phyloP scores from a whole-genome alignment of 805 yeast genomes.

The Blastobotrys chiropterorum region DNA sequence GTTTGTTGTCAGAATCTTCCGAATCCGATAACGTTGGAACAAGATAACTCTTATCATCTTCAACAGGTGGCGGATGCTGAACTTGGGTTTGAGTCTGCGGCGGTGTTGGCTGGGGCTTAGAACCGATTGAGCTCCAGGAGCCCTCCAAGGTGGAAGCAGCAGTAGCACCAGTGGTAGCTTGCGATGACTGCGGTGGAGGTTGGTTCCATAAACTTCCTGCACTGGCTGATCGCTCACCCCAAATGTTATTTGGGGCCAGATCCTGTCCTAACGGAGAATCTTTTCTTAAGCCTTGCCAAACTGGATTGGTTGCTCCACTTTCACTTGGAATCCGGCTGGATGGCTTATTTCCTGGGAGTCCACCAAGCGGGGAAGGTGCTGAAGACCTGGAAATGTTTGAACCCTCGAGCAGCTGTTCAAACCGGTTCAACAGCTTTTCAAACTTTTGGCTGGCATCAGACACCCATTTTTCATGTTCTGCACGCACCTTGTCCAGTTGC shows the following conservation, averaged over 20 bases:
- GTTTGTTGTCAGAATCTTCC: neutral
- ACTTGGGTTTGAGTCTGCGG: neutral
- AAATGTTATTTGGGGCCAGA: neutral
- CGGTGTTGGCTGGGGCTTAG: neutral
- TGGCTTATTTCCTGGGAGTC: neutral
- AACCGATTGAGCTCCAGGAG: neutral
- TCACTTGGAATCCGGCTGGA: neutral
- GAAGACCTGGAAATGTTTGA: neutral
- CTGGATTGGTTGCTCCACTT: neutral
- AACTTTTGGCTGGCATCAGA: neutral
- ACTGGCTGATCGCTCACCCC: neutral
- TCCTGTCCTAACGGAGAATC: neutral
- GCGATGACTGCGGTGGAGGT: neutral
- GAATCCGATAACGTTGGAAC: neutral
- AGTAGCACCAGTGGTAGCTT: neutral
- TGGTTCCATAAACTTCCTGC: neutral
- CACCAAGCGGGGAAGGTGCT: neutral
- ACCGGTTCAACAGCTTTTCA: neutral
- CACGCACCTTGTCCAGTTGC: conserved; percentile 7
- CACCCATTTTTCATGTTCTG: conserved; percentile 2
- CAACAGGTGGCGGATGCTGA: neutral
- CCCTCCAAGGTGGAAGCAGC: neutral
- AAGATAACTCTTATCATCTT: neutral
- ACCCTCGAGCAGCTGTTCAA: neutral
- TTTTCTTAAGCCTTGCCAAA: neutral